phyloP scores from a whole-genome alignment of 345 rosid species.

The Syzygium aromaticum region DNA sequence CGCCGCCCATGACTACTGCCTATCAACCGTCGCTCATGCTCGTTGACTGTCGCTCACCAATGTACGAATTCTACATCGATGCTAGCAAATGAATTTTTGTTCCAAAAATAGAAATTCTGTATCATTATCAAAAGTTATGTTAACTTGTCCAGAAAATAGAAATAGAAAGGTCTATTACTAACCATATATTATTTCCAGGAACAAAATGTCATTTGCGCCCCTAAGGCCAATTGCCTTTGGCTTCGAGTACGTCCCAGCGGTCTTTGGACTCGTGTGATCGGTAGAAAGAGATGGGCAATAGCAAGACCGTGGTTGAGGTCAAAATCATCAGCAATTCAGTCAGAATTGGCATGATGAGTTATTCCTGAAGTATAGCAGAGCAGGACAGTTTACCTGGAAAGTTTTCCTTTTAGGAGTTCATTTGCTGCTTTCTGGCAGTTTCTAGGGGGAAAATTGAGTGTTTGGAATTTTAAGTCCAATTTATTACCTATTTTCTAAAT shows the following conservation, averaged over 20 bases:
- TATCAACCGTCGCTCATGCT: no score
- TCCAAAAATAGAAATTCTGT: no score
- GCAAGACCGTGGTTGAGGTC: neutral
- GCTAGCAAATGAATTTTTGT: no score
- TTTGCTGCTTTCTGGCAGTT: neutral
- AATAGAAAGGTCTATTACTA: no score
- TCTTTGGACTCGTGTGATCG: neutral
- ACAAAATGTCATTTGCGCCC: no score
- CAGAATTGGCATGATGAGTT: neutral
- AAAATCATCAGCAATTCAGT: neutral
- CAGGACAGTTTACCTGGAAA: neutral
- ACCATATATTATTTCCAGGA: no score
- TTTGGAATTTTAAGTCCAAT: neutral
- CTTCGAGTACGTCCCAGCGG: slow-evolving; percentile 11
- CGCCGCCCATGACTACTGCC: no score
- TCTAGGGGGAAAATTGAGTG: neutral
- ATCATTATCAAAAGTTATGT: no score
- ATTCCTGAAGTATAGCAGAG: neutral
- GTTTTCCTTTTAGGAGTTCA: neutral
- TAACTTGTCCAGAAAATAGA: no score
- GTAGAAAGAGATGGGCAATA: neutral
- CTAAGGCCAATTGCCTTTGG: slow-evolving; percentile 19
- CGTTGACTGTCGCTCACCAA: no score
- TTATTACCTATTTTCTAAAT: no score
- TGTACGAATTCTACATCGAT: no score